Conservation (phyloP, 2,329 filamentous ascomycete genomes). For the Paradendryphiella salina region DNA sequence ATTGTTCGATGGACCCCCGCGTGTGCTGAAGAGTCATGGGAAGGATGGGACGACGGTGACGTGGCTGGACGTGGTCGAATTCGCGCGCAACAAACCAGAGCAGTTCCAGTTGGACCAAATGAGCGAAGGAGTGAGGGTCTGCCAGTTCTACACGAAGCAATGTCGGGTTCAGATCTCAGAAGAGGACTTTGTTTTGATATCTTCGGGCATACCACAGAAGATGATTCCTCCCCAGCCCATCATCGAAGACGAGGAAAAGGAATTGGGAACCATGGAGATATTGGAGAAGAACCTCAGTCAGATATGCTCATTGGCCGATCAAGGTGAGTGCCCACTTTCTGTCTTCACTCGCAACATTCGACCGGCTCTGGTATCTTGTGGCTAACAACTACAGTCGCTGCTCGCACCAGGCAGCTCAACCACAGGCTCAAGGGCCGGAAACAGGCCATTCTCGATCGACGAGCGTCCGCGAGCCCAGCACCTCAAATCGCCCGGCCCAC, state of each 20-base stretch:
- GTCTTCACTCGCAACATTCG: background rate
- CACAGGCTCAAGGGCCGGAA: conserved; percentile 76
- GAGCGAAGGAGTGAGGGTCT: conserved; percentile 70
- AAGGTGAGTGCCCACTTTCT: conserved; percentile 54
- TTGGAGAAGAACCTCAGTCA: conserved; percentile 76
- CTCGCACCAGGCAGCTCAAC: conserved; percentile 75
- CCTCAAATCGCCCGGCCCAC: conserved; percentile 39
- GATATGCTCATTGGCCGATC: conserved; percentile 79
- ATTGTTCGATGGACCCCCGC: conserved; percentile 80
- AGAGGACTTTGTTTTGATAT: conserved; percentile 83
- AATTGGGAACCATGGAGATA: conserved; percentile 81
- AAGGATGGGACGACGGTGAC: conserved; percentile 66
- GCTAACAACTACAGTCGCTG: conserved; percentile 57
- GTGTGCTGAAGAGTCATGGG: conserved; percentile 64
- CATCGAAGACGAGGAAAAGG: conserved; percentile 82
- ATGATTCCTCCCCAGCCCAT: conserved; percentile 80
- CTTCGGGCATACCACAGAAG: conserved; percentile 79
- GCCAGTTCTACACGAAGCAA: conserved; percentile 81
- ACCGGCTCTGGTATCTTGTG: background rate
- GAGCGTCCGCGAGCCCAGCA: conserved; percentile 54
- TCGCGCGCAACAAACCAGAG: conserved; percentile 76
- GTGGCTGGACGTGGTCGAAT: conserved; percentile 85
- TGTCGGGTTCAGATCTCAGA: conserved; percentile 82
- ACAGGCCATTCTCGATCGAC: conserved; percentile 69
- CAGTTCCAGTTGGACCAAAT: conserved; percentile 74